Evolutionary conservation across 176 grass and related monocot genomes (phyloP).

Genomic region (Alopecurus myosuroides): DNA sequence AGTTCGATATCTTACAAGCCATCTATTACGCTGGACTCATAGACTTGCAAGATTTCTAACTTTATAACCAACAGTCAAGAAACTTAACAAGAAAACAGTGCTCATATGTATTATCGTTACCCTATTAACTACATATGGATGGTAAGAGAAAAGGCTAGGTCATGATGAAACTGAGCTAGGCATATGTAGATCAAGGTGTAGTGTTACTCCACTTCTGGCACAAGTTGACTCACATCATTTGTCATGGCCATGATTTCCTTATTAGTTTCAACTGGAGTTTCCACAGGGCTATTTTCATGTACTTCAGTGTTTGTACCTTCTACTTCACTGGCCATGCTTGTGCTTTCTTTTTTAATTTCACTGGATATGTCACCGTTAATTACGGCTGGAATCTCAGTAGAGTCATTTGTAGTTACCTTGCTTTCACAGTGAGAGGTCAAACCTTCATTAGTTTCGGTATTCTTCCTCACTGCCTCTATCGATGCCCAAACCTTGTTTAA

Average conservation of each 20-base stretch:
- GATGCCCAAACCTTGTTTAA: constrained; percentile 34
- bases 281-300: background rate
- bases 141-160: background rate
- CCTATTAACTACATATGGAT: background rate
- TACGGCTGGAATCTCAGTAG: background rate
- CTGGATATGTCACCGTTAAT: background rate
- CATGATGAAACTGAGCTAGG: background rate
- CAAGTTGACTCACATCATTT: background rate
- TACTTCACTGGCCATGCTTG: too few relatives aligned
- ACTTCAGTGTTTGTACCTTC: background rate
- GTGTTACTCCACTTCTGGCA: constrained; percentile 6
- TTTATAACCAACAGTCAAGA: background rate
- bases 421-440: background rate
- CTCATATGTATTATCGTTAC: background rate
- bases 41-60: background rate
- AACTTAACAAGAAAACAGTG: background rate
- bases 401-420: background rate
- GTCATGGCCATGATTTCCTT: background rate
- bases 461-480: constrained; percentile 18
- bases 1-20: background rate
- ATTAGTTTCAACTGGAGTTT: constrained; percentile 1
- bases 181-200: background rate
- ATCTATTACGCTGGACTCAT: background rate
- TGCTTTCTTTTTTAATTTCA: too few relatives aligned
- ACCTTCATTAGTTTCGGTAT: background rate